phyloP scores from a whole-genome alignment of 2,329 filamentous ascomycete species.

The Hymenoscyphus fraxineus region DNA sequence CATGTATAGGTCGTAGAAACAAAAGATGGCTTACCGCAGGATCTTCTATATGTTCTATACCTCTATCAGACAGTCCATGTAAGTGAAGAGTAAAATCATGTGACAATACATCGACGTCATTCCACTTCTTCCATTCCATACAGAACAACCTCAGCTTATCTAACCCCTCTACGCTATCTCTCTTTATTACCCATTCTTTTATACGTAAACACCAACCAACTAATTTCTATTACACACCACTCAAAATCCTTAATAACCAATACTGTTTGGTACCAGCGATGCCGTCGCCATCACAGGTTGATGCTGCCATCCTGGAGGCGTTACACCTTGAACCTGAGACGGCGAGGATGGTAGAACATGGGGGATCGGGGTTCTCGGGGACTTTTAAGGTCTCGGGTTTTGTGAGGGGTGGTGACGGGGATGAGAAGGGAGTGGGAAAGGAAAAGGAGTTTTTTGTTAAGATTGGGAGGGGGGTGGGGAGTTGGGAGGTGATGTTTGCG shows the following conservation, averaged over 20 bases:
- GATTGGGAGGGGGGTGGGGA: constrained; percentile 55
- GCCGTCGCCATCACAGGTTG: constrained; percentile 43
- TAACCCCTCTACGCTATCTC: too few species aligned
- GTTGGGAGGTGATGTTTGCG: constrained; percentile 62
- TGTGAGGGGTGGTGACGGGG: constrained; percentile 6
- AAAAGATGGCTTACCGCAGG: too few species aligned
- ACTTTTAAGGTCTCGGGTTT: constrained; percentile 57
- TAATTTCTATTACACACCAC: too few species aligned
- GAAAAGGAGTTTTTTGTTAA: constrained; percentile 65
- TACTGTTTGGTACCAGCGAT: neutral
- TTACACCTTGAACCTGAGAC: constrained; percentile 53
- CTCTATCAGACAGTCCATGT: neutral
- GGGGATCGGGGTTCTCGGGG: constrained; percentile 65
- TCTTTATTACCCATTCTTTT: too few species aligned
- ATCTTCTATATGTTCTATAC: too few species aligned
- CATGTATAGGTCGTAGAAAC: too few species aligned
- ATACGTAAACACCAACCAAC: too few species aligned
- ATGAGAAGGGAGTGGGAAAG: constrained; percentile 21
- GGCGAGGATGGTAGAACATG: constrained; percentile 56
- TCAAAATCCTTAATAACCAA: too few species aligned
- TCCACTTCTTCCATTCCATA: neutral
- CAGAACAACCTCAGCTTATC: too few species aligned
- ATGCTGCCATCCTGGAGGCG: constrained; percentile 58
- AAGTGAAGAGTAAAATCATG: neutral
- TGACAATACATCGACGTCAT: neutral